These are phyloP conservation scores for Ophiognomonia clavigignenti-juglandacearum DNA, from an alignment of 2,329 filamentous ascomycete species.

Conservation along the genomic window DNA sequence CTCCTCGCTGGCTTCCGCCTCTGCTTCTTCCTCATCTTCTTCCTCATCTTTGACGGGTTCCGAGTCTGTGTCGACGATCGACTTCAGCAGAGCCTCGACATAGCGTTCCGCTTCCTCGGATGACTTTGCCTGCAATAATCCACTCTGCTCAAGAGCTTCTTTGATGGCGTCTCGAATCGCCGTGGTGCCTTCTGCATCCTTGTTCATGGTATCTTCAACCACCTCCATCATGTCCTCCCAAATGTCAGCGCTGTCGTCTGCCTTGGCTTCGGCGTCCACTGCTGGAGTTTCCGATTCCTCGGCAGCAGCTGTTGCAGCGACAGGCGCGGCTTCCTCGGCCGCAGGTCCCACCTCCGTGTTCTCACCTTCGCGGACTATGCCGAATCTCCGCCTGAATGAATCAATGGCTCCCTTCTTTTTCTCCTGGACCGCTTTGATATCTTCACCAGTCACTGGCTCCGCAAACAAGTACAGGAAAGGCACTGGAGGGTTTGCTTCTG, in stretches of 20 bases:
- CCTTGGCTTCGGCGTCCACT: constrained; percentile 13
- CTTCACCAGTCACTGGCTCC: constrained; percentile 70
- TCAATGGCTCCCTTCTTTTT: constrained; percentile 60
- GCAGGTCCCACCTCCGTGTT: constrained; percentile 19
- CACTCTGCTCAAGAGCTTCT: constrained; percentile 50
- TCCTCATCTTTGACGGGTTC: constrained; percentile 11
- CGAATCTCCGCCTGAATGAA: constrained; percentile 60
- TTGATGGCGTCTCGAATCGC: constrained; percentile 50
- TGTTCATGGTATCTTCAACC: constrained; percentile 53
- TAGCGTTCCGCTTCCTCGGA: constrained; percentile 42
- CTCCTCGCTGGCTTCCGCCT: neutral
- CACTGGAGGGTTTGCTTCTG: constrained; percentile 29
- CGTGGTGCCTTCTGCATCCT: constrained; percentile 48
- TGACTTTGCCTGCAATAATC: constrained; percentile 41
- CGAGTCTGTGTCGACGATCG: constrained; percentile 27
- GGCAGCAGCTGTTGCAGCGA: constrained; percentile 23
- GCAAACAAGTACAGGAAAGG: constrained; percentile 86
- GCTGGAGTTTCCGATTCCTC: constrained; percentile 21
- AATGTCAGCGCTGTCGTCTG: constrained; percentile 30
- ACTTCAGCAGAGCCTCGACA: constrained; percentile 45
- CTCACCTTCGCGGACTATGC: constrained; percentile 28
- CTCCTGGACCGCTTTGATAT: constrained; percentile 71
- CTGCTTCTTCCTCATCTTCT: neutral
- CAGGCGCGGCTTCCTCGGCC: constrained; percentile 20
- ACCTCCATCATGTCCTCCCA: constrained; percentile 52